phyloP scores from a whole-genome alignment of 305 asterid genomes.

The Fraxinus albicans region DNA sequence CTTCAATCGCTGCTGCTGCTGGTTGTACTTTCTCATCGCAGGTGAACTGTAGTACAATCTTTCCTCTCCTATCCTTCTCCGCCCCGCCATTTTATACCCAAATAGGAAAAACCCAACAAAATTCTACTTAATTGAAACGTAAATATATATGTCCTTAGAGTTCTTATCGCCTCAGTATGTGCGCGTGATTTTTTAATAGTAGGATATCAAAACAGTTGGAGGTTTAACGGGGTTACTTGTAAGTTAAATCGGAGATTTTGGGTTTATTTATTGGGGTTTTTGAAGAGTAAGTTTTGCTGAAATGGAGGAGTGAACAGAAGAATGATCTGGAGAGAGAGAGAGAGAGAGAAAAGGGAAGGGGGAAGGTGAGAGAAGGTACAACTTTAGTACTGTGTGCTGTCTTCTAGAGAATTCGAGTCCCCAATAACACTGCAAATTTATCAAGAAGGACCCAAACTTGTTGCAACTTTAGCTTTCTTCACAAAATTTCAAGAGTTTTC shows the following conservation, averaged over 20 bases:
- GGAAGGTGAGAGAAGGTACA: not conserved
- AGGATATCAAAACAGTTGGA: not conserved
- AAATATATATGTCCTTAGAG: not conserved
- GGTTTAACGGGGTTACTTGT: not conserved
- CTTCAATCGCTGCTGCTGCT: constrained; percentile 38
- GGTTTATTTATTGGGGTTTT: constrained; percentile 3
- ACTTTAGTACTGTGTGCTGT: not conserved
- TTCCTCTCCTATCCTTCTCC: constrained; percentile 57
- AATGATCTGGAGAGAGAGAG: not conserved
- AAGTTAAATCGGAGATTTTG: not conserved
- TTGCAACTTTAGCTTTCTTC: not conserved
- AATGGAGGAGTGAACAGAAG: not conserved
- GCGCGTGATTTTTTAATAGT: not conserved
- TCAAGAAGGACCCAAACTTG: not conserved
- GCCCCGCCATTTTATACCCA: constrained; percentile 44
- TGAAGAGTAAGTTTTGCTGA: constrained; percentile 13
- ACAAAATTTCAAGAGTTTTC: too few relatives aligned
- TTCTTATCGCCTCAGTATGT: not conserved
- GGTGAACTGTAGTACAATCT: constrained; percentile 84
- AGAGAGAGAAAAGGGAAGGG: not conserved
- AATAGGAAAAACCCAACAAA: constrained; percentile 11
- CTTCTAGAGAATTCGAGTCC: not conserved
- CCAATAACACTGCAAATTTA: not conserved
- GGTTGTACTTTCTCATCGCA: constrained; percentile 61
- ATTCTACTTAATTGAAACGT: not conserved